Base-by-base conservation (phyloP, 1,284 basidiomycete genomes). In the Rhodotorula sp. region DNA sequence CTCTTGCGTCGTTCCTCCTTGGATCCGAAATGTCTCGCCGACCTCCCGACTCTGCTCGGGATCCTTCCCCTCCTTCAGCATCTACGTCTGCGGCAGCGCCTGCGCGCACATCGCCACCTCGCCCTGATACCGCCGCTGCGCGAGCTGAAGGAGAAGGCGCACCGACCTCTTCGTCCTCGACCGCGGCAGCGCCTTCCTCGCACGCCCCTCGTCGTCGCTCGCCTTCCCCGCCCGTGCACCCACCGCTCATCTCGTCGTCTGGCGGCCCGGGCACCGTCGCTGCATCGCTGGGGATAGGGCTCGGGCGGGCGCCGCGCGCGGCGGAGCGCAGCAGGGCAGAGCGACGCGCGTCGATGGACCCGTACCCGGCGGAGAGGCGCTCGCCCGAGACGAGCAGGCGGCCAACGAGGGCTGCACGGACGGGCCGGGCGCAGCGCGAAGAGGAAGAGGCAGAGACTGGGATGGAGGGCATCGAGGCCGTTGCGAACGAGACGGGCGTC, bases 291-390 rank as follows among this genome's bases (percentile, higher is more conserved):
- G 53, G 53, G 27, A 54, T 54, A 25, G 53, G 53, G 0, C 27
- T 54, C 16, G 66, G 66, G 23, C 59, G 66, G 21, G 45, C 42
- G 19, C 58, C 65, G n/a, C 55, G 55, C 7, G 55, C 42, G 2
- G 25, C 55, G 0, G 41, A 61, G 12, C 53, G 19, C 1, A 45
- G 66, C 7, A 55, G 66, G 4, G 42, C 42, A 0, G 27, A 48
- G 10, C 42, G 66, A 9, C 55, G 66, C 4, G 66, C 49, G 25
- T 68, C 66, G 42, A 41, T 62, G 14, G 61, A 68, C 27, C 66
- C 66, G n/a, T 68, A 68, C 49, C 54, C 60, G 14, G 53, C 53
- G 53, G 27, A n/a, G 12, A 16, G 56, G 4, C 42, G 21, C 1
- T 57, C 63, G 55, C 63, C 53, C 9, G 62, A 57, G 55, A 12